A percentile compares a stretch with the other conserved stretches of the same genome.
Conservation (phyloP, 148 eudicot genomes). For the Vaccinium darrowii region DNA sequence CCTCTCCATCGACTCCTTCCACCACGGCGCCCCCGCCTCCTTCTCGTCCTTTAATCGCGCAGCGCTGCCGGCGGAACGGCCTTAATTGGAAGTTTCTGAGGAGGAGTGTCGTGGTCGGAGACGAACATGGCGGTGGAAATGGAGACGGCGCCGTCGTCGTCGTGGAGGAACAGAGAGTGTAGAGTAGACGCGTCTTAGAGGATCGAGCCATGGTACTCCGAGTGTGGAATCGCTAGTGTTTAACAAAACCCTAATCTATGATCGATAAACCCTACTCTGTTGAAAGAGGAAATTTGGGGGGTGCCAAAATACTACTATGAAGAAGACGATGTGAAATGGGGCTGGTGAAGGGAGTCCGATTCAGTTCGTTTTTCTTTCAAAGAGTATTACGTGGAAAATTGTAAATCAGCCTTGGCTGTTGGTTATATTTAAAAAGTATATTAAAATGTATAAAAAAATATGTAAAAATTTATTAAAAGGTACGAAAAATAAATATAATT, state of each 20-base stretch:
- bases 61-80: slow-evolving; percentile 62
- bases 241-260: not conserved
- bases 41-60: slow-evolving; percentile 53
- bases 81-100: slow-evolving; percentile 38
- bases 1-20: slow-evolving; percentile 73
- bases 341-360: too few species aligned
- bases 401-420: too few species aligned
- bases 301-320: too few species aligned
- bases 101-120: slow-evolving; percentile 37
- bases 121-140: slow-evolving; percentile 7
- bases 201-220: slow-evolving; percentile 50
- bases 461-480: too few species aligned
- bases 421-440: too few species aligned
- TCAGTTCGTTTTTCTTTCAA: too few species aligned
- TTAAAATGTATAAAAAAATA: too few species aligned
- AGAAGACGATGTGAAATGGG: too few species aligned
- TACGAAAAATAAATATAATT: too few species aligned
- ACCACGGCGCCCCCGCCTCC: slow-evolving; percentile 36
- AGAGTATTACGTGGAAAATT: too few species aligned
- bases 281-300: not conserved
- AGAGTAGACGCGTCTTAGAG: slow-evolving; percentile 54
- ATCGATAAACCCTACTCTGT: not conserved
- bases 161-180: slow-evolving; percentile 38
- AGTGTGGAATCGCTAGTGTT: not conserved
- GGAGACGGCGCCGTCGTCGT: slow-evolving; percentile 16